Conservation (phyloP, 306 rosid genomes). For the Gastrolobium villosum region DNA sequence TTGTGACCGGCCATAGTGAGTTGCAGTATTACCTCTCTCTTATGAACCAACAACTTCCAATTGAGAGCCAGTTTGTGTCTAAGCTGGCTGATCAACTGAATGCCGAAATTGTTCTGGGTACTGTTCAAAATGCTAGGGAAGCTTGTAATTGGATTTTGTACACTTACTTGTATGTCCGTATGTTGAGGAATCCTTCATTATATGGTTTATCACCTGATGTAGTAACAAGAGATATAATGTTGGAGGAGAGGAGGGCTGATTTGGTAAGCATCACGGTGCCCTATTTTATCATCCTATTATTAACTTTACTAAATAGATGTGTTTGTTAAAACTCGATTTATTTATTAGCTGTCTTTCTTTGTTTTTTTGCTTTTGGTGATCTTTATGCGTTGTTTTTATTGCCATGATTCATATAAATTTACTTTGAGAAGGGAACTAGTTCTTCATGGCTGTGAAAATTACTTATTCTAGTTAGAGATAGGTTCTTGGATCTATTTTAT, state of each 20-base stretch:
- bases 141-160: conserved; percentile 88
- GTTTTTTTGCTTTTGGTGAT: neutral
- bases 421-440: conserved; percentile 17
- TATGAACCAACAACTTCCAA: conserved; percentile 96
- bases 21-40: conserved; percentile 93
- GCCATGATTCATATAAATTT: conserved; percentile 15
- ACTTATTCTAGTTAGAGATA: neutral
- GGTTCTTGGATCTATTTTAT: neutral
- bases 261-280: conserved; percentile 60
- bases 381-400: neutral
- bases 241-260: conserved; percentile 97
- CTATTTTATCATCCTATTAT: conserved; percentile 15
- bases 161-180: conserved; percentile 85
- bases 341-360: neutral
- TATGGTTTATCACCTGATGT: conserved; percentile 85
- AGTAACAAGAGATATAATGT: conserved; percentile 69
- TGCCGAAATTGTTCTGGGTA: conserved; percentile 95
- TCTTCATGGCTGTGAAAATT: neutral
- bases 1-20: conserved; percentile 89
- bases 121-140: conserved; percentile 92
- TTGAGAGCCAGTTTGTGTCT: conserved; percentile 95
- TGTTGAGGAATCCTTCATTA: conserved; percentile 82
- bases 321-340: neutral
- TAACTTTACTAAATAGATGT: neutral
- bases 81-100: conserved; percentile 93